Conservation (phyloP, 768 basidiomycete genomes). For the Mycena floridula region DNA sequence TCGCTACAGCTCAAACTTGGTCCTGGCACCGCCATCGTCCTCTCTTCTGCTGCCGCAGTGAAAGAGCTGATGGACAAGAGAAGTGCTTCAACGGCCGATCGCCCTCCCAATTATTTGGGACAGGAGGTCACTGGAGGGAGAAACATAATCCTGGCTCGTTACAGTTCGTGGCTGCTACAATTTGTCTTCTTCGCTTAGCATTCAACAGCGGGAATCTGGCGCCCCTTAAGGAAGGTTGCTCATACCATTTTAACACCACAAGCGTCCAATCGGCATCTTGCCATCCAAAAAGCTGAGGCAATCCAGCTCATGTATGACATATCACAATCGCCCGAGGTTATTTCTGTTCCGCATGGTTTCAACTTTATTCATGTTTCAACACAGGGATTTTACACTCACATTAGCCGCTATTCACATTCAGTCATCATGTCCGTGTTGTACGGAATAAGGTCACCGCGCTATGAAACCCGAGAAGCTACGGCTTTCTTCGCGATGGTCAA, state of each 20-base stretch:
- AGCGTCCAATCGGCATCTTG: slow-evolving; percentile 10
- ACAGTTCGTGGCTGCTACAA: slow-evolving; percentile 5
- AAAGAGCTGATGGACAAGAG: slow-evolving; percentile 23
- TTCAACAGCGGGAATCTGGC: slow-evolving; percentile 7
- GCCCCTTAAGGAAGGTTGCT: slow-evolving; percentile 9
- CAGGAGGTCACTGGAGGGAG: slow-evolving; percentile 11
- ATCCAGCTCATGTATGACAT: slow-evolving; percentile 24
- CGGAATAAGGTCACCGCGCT: slow-evolving; percentile 9
- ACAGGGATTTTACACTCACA: slow-evolving; percentile 10
- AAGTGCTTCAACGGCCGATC: slow-evolving; percentile 15
- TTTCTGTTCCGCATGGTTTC: neutral
- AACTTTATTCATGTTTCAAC: neutral
- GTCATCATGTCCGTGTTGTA: slow-evolving; percentile 11
- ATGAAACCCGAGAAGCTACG: slow-evolving; percentile 1
- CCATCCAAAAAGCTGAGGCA: slow-evolving; percentile 3
- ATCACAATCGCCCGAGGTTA: slow-evolving; percentile 20
- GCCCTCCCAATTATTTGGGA: slow-evolving; percentile 14
- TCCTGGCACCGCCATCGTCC: slow-evolving; percentile 15
- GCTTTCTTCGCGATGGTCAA: neutral
- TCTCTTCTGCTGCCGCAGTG: slow-evolving; percentile 14
- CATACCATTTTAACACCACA: slow-evolving; percentile 15
- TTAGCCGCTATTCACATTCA: slow-evolving; percentile 7
- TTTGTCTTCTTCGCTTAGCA: neutral
- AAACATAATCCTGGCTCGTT: slow-evolving; percentile 11
- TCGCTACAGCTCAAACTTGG: slow-evolving; percentile 17